Percentiles rank a stretch among this genome's conserved stretches.
Conservation (phyloP, 2,329 filamentous ascomycete genomes). For the Pseudogymnoascus sp. region DNA sequence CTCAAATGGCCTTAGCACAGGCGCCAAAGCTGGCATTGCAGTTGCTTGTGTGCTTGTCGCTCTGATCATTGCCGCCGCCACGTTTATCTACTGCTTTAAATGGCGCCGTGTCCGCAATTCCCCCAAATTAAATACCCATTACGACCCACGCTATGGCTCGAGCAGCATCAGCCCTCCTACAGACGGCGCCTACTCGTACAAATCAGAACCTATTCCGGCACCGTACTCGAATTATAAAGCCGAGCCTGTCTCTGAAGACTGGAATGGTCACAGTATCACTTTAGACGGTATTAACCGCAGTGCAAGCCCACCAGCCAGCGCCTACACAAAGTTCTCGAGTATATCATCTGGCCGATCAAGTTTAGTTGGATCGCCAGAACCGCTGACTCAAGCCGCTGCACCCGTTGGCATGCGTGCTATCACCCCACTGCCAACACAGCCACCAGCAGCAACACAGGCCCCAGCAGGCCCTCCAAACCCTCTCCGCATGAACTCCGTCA, state of each 20-base stretch:
- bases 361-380: background rate
- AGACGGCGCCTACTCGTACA: slow-evolving; percentile 21
- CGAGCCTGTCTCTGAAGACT: background rate
- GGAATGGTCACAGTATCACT: background rate
- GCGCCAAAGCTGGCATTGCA: slow-evolving; percentile 25
- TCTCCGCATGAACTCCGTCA: slow-evolving; percentile 11
- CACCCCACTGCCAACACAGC: background rate
- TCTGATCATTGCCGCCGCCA: slow-evolving; percentile 17
- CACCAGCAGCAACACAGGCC: background rate
- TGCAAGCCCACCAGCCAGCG: background rate
- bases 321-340: slow-evolving; percentile 1
- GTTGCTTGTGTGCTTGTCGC: slow-evolving; percentile 19
- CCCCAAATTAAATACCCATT: slow-evolving; percentile 17
- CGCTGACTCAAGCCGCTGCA: background rate
- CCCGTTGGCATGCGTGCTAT: slow-evolving; percentile 1
- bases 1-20: slow-evolving; percentile 17
- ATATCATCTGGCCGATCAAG: slow-evolving; percentile 6
- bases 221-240: slow-evolving; percentile 5
- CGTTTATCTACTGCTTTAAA: slow-evolving; percentile 21
- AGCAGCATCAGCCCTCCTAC: slow-evolving; percentile 24
- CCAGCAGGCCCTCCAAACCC: background rate
- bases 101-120: slow-evolving; percentile 7
- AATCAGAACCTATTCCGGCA: background rate
- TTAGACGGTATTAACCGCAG: slow-evolving; percentile 2
- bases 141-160: slow-evolving; percentile 25